phyloP scores from a whole-genome alignment of 306 rosid species.

The Aeschynomene evenia region DNA sequence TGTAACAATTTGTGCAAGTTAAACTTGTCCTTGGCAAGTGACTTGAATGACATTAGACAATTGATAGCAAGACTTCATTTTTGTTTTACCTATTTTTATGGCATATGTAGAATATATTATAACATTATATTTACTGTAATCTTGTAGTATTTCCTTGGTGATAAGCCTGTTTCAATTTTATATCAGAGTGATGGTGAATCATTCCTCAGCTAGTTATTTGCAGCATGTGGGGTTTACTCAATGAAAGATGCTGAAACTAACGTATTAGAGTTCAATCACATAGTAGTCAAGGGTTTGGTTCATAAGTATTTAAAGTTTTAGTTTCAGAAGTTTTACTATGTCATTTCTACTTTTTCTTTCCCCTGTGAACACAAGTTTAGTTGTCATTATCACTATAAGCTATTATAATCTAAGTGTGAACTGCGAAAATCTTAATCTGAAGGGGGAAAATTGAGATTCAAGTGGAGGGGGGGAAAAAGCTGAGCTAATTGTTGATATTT shows the following conservation, averaged over 20 bases:
- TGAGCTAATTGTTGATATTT: too few species aligned
- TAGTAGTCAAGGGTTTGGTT: neutral
- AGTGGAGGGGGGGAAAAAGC: too few species aligned
- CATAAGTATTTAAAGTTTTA: neutral
- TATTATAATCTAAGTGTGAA: too few species aligned
- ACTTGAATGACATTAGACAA: slow-evolving; percentile 17
- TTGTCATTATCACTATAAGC: neutral
- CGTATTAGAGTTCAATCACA: neutral
- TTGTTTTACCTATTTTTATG: neutral
- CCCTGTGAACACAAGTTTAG: neutral
- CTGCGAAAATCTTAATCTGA: neutral
- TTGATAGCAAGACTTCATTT: neutral
- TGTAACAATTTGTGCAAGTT: slow-evolving; percentile 14
- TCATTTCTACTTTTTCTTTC: too few species aligned
- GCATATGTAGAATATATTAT: slow-evolving; percentile 9
- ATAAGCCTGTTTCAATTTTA: neutral
- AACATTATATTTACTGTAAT: neutral
- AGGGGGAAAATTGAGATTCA: too few species aligned
- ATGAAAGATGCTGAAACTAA: neutral
- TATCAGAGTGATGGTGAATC: neutral
- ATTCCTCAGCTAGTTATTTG: neutral
- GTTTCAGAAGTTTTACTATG: too few species aligned
- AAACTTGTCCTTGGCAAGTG: neutral
- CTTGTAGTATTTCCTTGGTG: slow-evolving; percentile 1
- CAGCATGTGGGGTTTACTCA: neutral